A percentile compares a stretch with the other conserved stretches of the same genome.
Conservation (phyloP, 2,329 filamentous ascomycete genomes). For the Macrophomina pseudophaseolina region DNA sequence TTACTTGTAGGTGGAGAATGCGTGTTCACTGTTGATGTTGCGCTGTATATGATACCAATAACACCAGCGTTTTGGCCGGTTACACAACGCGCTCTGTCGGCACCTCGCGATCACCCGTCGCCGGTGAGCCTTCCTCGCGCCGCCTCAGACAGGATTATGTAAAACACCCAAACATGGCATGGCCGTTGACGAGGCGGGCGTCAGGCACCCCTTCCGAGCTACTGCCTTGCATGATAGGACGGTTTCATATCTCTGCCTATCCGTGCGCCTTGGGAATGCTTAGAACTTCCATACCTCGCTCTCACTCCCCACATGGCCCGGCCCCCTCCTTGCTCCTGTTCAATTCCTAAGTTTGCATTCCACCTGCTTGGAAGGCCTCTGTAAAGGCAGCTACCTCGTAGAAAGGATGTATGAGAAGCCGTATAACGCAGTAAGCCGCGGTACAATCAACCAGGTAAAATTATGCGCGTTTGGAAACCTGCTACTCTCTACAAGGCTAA, state of each 20-base stretch:
- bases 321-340: background rate
- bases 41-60: background rate
- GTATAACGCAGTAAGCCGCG: background rate
- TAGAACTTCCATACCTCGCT: background rate
- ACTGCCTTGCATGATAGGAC: background rate
- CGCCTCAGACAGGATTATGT: background rate
- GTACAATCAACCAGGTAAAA: background rate
- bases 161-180: too few species aligned
- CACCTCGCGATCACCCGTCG: background rate
- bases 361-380: background rate
- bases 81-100: too few species aligned
- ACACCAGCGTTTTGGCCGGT: background rate
- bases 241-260: background rate
- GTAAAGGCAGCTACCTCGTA: background rate
- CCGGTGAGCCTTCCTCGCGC: background rate
- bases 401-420: background rate
- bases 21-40: background rate
- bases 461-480: too few species aligned
- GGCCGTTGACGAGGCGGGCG: too few species aligned
- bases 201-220: background rate
- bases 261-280: background rate
- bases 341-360: too few species aligned
- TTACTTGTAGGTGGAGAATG: slow-evolving; percentile 52
- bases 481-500: too few species aligned
- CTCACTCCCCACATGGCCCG: background rate